Conservation (phyloP, 371 early-diverging fungal genomes). For the Mucor circinelloides region DNA sequence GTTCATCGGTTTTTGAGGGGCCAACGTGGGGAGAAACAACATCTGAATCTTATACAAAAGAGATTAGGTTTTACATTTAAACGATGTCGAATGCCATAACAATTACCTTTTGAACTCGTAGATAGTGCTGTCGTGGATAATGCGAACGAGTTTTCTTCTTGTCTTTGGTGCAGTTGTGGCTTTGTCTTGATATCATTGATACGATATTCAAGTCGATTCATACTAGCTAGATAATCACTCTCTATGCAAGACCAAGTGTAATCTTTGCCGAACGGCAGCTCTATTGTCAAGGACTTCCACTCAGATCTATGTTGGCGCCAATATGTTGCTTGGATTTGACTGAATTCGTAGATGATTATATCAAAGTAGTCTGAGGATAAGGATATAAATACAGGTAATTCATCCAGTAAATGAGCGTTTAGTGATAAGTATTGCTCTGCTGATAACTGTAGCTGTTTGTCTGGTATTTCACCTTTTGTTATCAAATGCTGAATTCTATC, state of each 20-base stretch:
- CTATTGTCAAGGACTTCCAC: conserved; percentile 37
- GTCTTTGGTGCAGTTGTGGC: background rate
- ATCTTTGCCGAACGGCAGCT: conserved; percentile 11
- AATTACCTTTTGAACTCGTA: background rate
- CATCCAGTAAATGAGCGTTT: conserved; percentile 77
- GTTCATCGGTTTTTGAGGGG: background rate
- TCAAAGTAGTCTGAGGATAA: conserved; percentile 67
- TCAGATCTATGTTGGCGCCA: conserved; percentile 35
- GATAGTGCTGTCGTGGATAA: background rate
- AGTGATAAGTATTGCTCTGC: conserved; percentile 73
- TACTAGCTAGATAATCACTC: conserved; percentile 14
- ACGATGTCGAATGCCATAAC: background rate
- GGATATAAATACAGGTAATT: conserved; percentile 70
- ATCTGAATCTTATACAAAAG: background rate
- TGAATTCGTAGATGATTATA: conserved; percentile 58
- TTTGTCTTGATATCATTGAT: conserved; percentile 9
- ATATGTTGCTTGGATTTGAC: conserved; percentile 60
- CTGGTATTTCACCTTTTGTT: conserved; percentile 62
- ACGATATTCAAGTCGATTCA: conserved; percentile 45
- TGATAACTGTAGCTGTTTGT: conserved; percentile 69
- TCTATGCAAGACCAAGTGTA: conserved; percentile 8
- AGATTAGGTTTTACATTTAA: background rate
- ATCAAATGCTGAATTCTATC: conserved; percentile 65
- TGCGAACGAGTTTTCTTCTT: background rate
- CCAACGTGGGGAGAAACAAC: background rate